phyloP scores from a whole-genome alignment of 768 basidiomycete species.

The Cyathus striatus region DNA sequence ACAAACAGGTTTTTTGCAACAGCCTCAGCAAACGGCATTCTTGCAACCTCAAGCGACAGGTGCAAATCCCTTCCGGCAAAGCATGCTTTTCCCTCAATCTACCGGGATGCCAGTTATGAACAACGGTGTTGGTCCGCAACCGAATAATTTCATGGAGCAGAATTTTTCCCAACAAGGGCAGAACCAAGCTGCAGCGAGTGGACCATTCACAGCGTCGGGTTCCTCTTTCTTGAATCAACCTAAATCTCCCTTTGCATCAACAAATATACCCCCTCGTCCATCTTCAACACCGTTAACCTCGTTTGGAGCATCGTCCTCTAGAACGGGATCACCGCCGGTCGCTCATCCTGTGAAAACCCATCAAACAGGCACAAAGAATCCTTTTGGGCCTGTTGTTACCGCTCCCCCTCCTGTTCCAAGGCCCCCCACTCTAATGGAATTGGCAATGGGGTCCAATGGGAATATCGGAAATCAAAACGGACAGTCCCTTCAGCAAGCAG shows the following conservation, averaged over 20 bases:
- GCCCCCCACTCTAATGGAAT: slow-evolving; percentile 75
- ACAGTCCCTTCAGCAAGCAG: slow-evolving; percentile 21
- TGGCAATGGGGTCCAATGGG: slow-evolving; percentile 45
- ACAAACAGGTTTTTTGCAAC: slow-evolving; percentile 18
- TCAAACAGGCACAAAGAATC: slow-evolving; percentile 92
- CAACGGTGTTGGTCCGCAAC: slow-evolving; percentile 15
- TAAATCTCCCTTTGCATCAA: slow-evolving; percentile 16
- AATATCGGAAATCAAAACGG: slow-evolving; percentile 12
- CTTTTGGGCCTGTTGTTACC: slow-evolving; percentile 75
- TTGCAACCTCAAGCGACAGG: slow-evolving; percentile 59
- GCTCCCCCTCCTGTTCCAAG: slow-evolving; percentile 66
- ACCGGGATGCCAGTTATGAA: slow-evolving; percentile 52
- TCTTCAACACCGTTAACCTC: slow-evolving; percentile 69
- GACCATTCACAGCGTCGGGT: slow-evolving; percentile 6
- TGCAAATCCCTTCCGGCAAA: slow-evolving; percentile 82
- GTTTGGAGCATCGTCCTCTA: slow-evolving; percentile 14
- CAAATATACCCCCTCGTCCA: slow-evolving; percentile 49
- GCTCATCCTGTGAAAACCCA: slow-evolving; percentile 76
- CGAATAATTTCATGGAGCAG: slow-evolving; percentile 13
- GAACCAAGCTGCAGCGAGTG: slow-evolving; percentile 4
- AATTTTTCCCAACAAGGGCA: slow-evolving; percentile 9
- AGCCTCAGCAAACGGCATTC: slow-evolving; percentile 25
- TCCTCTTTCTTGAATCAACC: not conserved
- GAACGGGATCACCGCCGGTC: slow-evolving; percentile 33
- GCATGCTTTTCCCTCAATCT: slow-evolving; percentile 58